These are phyloP conservation scores for Russula emetica DNA, from an alignment of 768 basidiomycete species.

Conservation along the genomic window DNA sequence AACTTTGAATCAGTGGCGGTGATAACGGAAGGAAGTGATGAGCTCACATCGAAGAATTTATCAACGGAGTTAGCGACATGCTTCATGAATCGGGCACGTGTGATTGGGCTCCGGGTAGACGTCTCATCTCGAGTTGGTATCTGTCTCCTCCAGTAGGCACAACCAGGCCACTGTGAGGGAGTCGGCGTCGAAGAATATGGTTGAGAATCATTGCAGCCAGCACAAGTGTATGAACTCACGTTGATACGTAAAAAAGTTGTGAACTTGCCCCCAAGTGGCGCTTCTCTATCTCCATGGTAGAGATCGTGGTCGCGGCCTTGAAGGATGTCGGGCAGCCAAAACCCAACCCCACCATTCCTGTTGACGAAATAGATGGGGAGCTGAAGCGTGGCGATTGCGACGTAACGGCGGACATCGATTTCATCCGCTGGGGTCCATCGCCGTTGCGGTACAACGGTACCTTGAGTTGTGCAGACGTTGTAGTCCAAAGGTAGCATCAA, in stretches of 20 bases:
- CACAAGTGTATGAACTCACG: background rate
- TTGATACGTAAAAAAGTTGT: slow-evolving; percentile 8
- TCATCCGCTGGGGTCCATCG: slow-evolving; percentile 18
- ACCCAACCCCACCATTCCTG: background rate
- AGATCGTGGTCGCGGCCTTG: slow-evolving; percentile 12
- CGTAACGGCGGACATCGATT: slow-evolving; percentile 14
- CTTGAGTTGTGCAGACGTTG: background rate
- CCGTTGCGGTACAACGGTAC: slow-evolving; percentile 10
- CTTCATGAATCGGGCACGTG: slow-evolving; percentile 13
- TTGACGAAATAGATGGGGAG: slow-evolving; percentile 15
- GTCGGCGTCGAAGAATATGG: background rate
- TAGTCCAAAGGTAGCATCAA: background rate
- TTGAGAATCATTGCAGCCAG: background rate
- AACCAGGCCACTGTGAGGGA: slow-evolving; percentile 13
- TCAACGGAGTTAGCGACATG: slow-evolving; percentile 1
- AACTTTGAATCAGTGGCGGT: background rate
- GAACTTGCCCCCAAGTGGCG: background rate
- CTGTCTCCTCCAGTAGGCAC: slow-evolving; percentile 2
- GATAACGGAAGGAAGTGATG: background rate
- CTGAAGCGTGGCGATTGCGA: background rate
- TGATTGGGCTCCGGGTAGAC: background rate
- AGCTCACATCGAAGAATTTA: slow-evolving; percentile 10
- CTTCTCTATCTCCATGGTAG: background rate
- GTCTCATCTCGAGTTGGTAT: slow-evolving; percentile 13
- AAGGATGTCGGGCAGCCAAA: slow-evolving; percentile 10